Conservation (phyloP, 2,329 filamentous ascomycete species). For the Phialocephala subalpina region DNA sequence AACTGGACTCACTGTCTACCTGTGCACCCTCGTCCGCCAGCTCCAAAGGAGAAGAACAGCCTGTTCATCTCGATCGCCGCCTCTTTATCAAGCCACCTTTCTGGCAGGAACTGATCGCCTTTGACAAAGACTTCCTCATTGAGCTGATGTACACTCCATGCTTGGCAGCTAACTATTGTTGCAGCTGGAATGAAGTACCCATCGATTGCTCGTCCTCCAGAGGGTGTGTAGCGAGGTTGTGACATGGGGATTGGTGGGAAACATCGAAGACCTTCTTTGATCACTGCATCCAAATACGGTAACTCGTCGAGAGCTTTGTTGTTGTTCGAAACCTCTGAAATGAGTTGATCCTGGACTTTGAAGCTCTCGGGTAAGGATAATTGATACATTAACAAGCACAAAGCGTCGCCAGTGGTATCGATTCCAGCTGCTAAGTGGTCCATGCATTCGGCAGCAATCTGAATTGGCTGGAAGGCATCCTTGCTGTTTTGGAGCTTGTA, state of each 20-base stretch:
- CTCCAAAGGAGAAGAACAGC: constrained; percentile 71
- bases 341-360: constrained; percentile 59
- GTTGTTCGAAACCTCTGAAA: constrained; percentile 58
- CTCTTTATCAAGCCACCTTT: constrained; percentile 80
- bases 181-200: constrained; percentile 60
- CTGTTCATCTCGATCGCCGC: constrained; percentile 76
- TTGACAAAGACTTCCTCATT: constrained; percentile 76
- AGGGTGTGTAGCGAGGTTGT: constrained; percentile 66
- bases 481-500: constrained; percentile 63
- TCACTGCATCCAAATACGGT: constrained; percentile 67
- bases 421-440: constrained; percentile 77
- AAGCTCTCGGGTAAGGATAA: constrained; percentile 66
- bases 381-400: constrained; percentile 77
- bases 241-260: constrained; percentile 74
- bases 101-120: constrained; percentile 79
- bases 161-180: constrained; percentile 67
- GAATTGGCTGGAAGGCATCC: constrained; percentile 56
- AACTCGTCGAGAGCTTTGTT: constrained; percentile 56
- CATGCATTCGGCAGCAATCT: constrained; percentile 72
- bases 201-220: constrained; percentile 62
- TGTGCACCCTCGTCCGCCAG: constrained; percentile 70
- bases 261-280: constrained; percentile 68
- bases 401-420: constrained; percentile 73
- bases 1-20: constrained; percentile 67
- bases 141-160: constrained; percentile 66